These are phyloP conservation scores for Earliella scabrosa DNA, from an alignment of 1,284 basidiomycete species.

Conservation along the genomic window DNA sequence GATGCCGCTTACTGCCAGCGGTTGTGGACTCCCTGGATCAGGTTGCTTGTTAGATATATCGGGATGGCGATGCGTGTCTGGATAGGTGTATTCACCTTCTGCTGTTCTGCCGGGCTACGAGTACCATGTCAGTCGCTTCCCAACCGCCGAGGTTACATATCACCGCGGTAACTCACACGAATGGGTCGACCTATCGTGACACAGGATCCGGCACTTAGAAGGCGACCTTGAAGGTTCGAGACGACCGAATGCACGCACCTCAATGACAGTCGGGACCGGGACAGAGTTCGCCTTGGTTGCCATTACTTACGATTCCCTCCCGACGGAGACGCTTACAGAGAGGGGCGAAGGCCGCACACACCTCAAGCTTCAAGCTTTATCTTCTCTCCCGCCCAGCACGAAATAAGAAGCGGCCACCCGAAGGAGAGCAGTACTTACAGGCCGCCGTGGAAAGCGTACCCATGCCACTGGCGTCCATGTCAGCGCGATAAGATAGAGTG, in stretches of 20 bases:
- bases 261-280: slow-evolving; percentile 28
- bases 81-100: slow-evolving; percentile 51
- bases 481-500: slow-evolving; percentile 18
- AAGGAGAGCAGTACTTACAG: not conserved
- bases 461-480: not conserved
- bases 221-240: no score
- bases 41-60: not conserved
- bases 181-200: slow-evolving; percentile 57
- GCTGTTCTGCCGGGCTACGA: slow-evolving; percentile 60
- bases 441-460: slow-evolving; percentile 2
- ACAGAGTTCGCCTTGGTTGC: slow-evolving; percentile 30
- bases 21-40: slow-evolving; percentile 64
- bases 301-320: slow-evolving; percentile 10
- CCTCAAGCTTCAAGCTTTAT: not conserved
- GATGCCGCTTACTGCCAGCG: slow-evolving; percentile 67
- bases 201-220: not conserved
- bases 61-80: not conserved
- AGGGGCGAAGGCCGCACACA: not conserved
- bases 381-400: not conserved
- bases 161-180: slow-evolving; percentile 49
- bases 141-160: not conserved
- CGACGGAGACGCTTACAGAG: no score
- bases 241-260: no score
- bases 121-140: not conserved
- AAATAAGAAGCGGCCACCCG: slow-evolving; percentile 10